Percentiles rank a stretch among this genome's conserved stretches.
These are phyloP conservation scores for Crithidia fasciculata DNA, from an alignment of 208 protist genomes.

Conservation along the genomic window DNA sequence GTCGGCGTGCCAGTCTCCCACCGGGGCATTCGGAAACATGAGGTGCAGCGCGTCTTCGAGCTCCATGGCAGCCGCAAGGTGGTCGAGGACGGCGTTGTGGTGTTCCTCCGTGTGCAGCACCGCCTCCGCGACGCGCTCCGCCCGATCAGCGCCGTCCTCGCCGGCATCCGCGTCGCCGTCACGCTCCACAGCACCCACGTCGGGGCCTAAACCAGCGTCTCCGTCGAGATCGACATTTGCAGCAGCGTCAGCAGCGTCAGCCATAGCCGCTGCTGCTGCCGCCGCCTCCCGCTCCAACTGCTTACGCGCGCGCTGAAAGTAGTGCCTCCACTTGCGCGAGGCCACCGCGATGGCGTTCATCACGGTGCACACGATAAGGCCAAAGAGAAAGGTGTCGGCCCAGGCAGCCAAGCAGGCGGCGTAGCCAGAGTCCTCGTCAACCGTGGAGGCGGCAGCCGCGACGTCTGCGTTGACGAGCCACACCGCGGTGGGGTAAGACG, in stretches of 20 bases:
- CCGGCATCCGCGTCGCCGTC: not conserved
- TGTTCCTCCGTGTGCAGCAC: too few species aligned
- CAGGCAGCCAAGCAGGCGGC: slow-evolving; percentile 15
- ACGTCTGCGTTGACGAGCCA: slow-evolving; percentile 10
- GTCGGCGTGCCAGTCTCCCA: too few species aligned
- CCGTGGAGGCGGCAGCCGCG: not conserved
- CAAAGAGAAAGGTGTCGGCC: slow-evolving; percentile 27
- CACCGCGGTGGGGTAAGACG: not conserved
- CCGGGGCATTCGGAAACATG: too few species aligned
- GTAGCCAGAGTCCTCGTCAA: not conserved
- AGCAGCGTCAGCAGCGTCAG: not conserved
- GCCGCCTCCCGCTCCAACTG: slow-evolving; percentile 11
- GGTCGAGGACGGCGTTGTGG: too few species aligned
- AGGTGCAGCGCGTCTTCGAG: too few species aligned
- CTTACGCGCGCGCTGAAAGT: slow-evolving; percentile 15
- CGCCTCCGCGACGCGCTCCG: too few species aligned
- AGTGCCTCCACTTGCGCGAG: slow-evolving; percentile 30
- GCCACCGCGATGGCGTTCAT: slow-evolving; percentile 13
- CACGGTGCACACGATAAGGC: slow-evolving; percentile 24
- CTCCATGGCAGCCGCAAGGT: too few species aligned
- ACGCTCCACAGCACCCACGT: not conserved
- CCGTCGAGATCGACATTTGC: not conserved
- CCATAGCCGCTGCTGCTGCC: not conserved
- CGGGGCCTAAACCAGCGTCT: not conserved
- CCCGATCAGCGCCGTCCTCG: not conserved